Evolutionary conservation across 2,329 filamentous ascomycete species (phyloP).

Genomic region (Aspergillus neotritici): DNA sequence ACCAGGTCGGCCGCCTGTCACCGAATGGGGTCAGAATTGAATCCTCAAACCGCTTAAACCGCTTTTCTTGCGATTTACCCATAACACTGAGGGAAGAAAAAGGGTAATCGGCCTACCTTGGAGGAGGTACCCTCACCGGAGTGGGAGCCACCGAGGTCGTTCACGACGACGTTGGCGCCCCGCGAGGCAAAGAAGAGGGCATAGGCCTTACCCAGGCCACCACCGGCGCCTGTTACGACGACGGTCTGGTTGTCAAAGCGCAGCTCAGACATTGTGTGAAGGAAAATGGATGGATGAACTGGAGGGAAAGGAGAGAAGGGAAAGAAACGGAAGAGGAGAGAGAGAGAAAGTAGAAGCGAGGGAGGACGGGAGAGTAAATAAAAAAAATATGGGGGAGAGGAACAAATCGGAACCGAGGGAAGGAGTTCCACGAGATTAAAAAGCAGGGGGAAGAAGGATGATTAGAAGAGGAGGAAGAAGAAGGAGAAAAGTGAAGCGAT

Average conservation of each 20-base stretch:
- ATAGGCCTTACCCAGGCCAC: constrained; percentile 76
- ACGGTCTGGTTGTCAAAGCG: constrained; percentile 85
- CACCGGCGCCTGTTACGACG: constrained; percentile 80
- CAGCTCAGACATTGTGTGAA: constrained; percentile 58
- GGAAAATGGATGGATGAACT: constrained; percentile 3
- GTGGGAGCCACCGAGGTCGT: constrained; percentile 88
- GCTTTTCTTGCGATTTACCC: too few relatives aligned
- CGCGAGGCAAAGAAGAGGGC: constrained; percentile 84
- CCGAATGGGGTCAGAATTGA: constrained; percentile 32
- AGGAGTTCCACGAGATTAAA: not conserved
- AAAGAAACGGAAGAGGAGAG: constrained; percentile 10
- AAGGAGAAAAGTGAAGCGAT: constrained; percentile 17
- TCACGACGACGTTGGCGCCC: constrained; percentile 92
- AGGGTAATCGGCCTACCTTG: constrained; percentile 55
- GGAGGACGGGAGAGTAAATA: constrained; percentile 12
- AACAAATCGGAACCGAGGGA: not conserved
- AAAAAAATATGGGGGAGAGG: constrained; percentile 5
- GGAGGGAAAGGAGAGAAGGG: constrained; percentile 4
- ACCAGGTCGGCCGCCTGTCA: constrained; percentile 52
- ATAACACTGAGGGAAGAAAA: not conserved
- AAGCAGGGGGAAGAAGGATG: constrained; percentile 5
- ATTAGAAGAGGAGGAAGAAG: constrained; percentile 9
- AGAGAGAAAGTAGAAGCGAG: constrained; percentile 3
- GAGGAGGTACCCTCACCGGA: constrained; percentile 84
- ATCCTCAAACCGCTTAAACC: too few relatives aligned